A percentile compares a stretch with the other conserved stretches of the same genome.
Evolutionary conservation across 2,329 filamentous ascomycete genomes (phyloP).

Genomic region (Kalaharituber pfeilii): DNA sequence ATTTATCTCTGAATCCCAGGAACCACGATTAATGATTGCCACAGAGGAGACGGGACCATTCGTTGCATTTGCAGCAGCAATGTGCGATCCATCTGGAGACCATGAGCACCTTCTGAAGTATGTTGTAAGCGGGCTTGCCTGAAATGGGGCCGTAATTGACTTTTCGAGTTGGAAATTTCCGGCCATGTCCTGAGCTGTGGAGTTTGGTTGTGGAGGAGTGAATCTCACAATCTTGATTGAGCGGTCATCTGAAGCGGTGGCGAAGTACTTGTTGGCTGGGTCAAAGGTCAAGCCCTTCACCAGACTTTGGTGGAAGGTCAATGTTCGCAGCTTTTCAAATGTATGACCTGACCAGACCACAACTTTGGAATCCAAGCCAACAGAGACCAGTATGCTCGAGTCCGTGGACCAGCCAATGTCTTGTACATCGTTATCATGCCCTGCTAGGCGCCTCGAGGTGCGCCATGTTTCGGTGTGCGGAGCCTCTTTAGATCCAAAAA

Average conservation of each 20-base stretch:
- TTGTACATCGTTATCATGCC: conserved; percentile 96
- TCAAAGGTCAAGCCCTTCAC: conserved; percentile 99
- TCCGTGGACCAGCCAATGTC: conserved; percentile 95
- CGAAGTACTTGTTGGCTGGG: conserved; percentile 97
- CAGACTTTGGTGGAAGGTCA: conserved; percentile 86
- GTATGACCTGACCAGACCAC: conserved; percentile 97
- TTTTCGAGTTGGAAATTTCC: conserved; percentile 92
- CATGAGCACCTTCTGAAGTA: conserved; percentile 95
- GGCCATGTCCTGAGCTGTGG: conserved; percentile 83
- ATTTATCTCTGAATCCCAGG: conserved; percentile 94
- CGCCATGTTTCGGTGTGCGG: conserved; percentile 97
- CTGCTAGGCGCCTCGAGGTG: conserved; percentile 78
- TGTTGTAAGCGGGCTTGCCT: conserved; percentile 81
- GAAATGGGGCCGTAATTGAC: conserved; percentile 76
- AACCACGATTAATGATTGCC: conserved; percentile 78
- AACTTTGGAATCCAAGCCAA: conserved; percentile 91
- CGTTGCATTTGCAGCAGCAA: conserved; percentile 88
- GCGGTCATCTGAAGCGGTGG: conserved; percentile 89
- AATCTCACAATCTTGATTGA: conserved; percentile 95
- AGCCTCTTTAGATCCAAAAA: conserved; percentile 60
- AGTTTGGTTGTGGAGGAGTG: conserved; percentile 75
- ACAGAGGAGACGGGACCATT: conserved; percentile 96
- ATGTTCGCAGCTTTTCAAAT: conserved; percentile 91
- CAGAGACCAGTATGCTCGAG: conserved; percentile 86
- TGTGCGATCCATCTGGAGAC: conserved; percentile 94